These are phyloP conservation scores for Lepiota subincarnata DNA, from an alignment of 768 basidiomycete species.

Conservation along the genomic window DNA sequence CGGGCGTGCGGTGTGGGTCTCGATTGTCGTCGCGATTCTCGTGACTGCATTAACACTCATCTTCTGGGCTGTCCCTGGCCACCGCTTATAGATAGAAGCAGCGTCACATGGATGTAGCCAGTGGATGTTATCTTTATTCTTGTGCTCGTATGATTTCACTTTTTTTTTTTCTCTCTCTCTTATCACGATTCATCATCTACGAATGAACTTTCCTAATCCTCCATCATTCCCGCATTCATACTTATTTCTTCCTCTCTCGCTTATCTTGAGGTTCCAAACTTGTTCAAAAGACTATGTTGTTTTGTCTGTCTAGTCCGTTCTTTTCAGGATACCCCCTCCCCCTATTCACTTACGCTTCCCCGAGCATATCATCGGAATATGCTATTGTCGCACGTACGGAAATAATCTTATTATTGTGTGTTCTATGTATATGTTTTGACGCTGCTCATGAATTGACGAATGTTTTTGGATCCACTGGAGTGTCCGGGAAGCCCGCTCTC, in stretches of 20 bases:
- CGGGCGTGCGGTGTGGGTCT: slow-evolving; percentile 90
- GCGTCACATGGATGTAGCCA: slow-evolving; percentile 10
- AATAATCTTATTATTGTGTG: slow-evolving; percentile 3
- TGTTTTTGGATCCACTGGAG: no score
- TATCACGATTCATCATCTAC: slow-evolving; percentile 12
- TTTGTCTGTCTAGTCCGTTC: slow-evolving; percentile 13
- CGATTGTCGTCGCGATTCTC: slow-evolving; percentile 69
- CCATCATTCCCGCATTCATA: slow-evolving; percentile 13
- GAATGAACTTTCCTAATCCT: slow-evolving; percentile 14
- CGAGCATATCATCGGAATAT: slow-evolving; percentile 7
- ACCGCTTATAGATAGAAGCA: slow-evolving; percentile 56
- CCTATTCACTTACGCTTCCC: neutral
- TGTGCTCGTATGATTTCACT: neutral
- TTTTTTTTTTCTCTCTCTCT: slow-evolving; percentile 6
- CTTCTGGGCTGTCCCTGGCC: slow-evolving; percentile 96
- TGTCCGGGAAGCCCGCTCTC: neutral
- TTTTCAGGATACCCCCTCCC: slow-evolving; percentile 16
- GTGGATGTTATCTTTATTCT: slow-evolving; percentile 8
- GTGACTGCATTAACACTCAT: slow-evolving; percentile 81
- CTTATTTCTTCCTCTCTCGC: slow-evolving; percentile 13
- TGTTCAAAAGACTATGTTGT: slow-evolving; percentile 8
- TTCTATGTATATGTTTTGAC: neutral
- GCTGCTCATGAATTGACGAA: neutral
- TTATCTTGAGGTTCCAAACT: neutral
- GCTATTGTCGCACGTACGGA: neutral